Percentiles rank a stretch among this genome's conserved stretches.
Conservation (phyloP, 495 filamentous ascomycete species). For the Neurospora sp. region DNA sequence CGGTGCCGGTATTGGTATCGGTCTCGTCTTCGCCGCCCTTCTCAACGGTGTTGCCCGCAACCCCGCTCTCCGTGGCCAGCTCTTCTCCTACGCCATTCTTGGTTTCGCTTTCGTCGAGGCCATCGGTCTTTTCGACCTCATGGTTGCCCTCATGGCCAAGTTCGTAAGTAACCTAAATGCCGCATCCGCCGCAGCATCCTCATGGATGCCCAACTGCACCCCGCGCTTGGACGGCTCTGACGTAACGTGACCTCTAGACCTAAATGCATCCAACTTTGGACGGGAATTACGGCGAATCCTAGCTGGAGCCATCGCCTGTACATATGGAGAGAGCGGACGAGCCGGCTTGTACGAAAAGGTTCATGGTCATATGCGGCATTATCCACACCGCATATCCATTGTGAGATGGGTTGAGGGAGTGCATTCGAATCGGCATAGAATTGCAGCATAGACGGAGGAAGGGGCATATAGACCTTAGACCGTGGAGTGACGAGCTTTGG, state of each 20-base stretch:
- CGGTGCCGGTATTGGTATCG: constrained; percentile 89
- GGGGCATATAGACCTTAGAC: constrained; percentile 26
- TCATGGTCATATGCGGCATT: constrained; percentile 13
- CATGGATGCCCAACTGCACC: not conserved
- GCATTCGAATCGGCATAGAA: constrained; percentile 26
- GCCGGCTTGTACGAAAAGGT: constrained; percentile 22
- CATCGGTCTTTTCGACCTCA: constrained; percentile 87
- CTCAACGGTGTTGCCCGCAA: constrained; percentile 79
- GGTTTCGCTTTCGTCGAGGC: constrained; percentile 91
- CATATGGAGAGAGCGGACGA: constrained; percentile 14
- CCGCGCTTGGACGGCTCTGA: constrained; percentile 4
- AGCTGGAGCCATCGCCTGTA: constrained; percentile 19
- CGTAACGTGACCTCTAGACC: constrained; percentile 12
- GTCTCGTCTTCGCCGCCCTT: constrained; percentile 81
- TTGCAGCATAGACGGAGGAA: constrained; percentile 26
- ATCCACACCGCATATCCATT: constrained; percentile 13
- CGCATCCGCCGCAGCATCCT: not conserved
- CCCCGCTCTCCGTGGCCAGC: constrained; percentile 79
- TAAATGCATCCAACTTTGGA: constrained; percentile 13
- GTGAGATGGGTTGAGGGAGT: constrained; percentile 17
- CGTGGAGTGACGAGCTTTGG: constrained; percentile 19
- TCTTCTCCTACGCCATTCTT: constrained; percentile 89
- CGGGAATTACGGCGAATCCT: constrained; percentile 15
- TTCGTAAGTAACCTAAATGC: constrained; percentile 36
- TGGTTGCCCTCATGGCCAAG: constrained; percentile 87